These are phyloP conservation scores for Cyclotella baltica DNA, from an alignment of 108 stramenopile genomes.

Conservation along the genomic window DNA sequence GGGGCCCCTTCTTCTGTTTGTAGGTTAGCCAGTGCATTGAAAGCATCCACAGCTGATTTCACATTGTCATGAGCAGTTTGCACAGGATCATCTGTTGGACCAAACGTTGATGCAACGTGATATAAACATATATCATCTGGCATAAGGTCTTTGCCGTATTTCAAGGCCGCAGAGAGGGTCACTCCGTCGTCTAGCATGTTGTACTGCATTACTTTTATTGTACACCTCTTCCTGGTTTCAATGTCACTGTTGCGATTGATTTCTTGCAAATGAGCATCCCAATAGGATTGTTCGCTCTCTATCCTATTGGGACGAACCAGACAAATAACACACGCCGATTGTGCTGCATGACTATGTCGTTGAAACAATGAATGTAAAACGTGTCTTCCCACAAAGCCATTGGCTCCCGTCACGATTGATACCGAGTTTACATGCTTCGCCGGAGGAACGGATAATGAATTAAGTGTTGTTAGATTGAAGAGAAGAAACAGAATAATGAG, in stretches of 20 bases:
- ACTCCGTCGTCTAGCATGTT: slow-evolving; percentile 86
- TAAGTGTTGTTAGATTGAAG: neutral
- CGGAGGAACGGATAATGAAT: neutral
- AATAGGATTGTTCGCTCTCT: slow-evolving; percentile 65
- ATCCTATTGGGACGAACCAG: slow-evolving; percentile 68
- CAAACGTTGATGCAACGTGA: slow-evolving; percentile 86
- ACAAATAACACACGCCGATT: slow-evolving; percentile 44
- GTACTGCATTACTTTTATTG: slow-evolving; percentile 66
- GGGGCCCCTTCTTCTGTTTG: neutral
- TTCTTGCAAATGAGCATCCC: slow-evolving; percentile 52
- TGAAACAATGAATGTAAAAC: slow-evolving; percentile 56
- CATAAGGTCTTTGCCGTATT: slow-evolving; percentile 11
- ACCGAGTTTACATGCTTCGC: neutral
- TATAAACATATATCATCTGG: slow-evolving; percentile 60
- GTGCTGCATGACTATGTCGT: slow-evolving; percentile 6
- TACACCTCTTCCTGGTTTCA: neutral
- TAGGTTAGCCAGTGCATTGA: slow-evolving; percentile 39
- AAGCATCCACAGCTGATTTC: slow-evolving; percentile 72
- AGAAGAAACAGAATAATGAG: no score
- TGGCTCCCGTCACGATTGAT: slow-evolving; percentile 81
- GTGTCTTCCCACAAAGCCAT: slow-evolving; percentile 77
- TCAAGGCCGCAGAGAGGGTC: slow-evolving; percentile 55
- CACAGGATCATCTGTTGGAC: slow-evolving; percentile 78
- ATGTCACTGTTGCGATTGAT: neutral
- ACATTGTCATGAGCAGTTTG: slow-evolving; percentile 84